phyloP scores from a whole-genome alignment of 2,329 filamentous ascomycete species.

The Fusarium algeriense region DNA sequence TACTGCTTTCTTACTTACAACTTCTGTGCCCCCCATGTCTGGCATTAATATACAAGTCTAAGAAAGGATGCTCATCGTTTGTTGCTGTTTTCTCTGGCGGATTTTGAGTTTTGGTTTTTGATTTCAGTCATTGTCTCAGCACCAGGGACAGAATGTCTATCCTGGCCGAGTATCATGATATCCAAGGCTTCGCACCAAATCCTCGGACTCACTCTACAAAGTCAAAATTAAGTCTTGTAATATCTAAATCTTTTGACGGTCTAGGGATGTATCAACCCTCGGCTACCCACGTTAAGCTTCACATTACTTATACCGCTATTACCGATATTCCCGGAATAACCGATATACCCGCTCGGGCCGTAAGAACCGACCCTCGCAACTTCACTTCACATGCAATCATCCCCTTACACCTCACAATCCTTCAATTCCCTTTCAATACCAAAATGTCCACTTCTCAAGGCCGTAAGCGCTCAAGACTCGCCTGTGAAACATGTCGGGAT shows the following conservation, averaged over 20 bases:
- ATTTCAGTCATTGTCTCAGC: slow-evolving; percentile 15
- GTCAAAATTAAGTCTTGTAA: no score
- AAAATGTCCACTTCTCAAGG: slow-evolving; percentile 39
- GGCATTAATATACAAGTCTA: not conserved
- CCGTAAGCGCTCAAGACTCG: slow-evolving; percentile 57
- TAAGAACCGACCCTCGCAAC: slow-evolving; percentile 13
- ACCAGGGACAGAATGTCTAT: not conserved
- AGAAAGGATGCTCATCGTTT: not conserved
- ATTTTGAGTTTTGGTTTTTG: not conserved
- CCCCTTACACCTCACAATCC: not conserved
- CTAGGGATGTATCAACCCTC: no score
- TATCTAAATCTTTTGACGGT: no score
- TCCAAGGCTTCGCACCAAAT: no score
- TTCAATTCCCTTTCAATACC: not conserved
- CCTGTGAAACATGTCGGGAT: slow-evolving; percentile 65
- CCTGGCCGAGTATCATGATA: no score
- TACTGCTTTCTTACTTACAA: no score
- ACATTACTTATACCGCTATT: not conserved
- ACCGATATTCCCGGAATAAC: slow-evolving; percentile 9
- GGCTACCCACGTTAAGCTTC: not conserved
- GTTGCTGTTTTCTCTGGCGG: not conserved
- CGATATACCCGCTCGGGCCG: slow-evolving; percentile 35
- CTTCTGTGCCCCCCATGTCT: not conserved
- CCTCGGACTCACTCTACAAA: no score
- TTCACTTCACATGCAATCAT: not conserved